Conservation (phyloP, 192 early-diverging fungal genomes). For the Bifiguratus adelaidae region DNA sequence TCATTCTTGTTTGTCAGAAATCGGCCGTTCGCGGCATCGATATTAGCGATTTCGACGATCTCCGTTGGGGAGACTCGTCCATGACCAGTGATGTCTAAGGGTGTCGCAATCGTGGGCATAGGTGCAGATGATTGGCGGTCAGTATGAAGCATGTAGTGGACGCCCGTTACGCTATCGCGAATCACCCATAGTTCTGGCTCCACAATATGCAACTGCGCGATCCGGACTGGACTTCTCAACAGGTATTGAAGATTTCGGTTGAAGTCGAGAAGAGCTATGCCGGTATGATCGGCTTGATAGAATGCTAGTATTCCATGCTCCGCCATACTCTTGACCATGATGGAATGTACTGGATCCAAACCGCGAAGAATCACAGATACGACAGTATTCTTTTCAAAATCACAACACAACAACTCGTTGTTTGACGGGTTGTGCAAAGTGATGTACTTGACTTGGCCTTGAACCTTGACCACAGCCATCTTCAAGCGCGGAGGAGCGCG, state of each 20-base stretch:
- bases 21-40: background rate
- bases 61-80: background rate
- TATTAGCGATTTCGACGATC: background rate
- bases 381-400: conserved; percentile 34
- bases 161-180: conserved; percentile 24
- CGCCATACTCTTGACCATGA: conserved; percentile 28
- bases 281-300: conserved; percentile 36
- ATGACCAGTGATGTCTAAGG: background rate
- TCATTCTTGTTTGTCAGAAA: conserved; percentile 9
- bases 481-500: conserved; percentile 36
- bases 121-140: too few species aligned
- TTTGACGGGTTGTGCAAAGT: conserved; percentile 49
- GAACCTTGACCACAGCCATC: conserved; percentile 26
- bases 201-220: conserved; percentile 24
- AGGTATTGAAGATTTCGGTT: conserved; percentile 35
- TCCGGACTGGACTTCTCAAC: conserved; percentile 32
- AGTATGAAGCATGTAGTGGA: conserved; percentile 22
- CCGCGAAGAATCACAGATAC: conserved; percentile 25
- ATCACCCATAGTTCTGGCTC: conserved; percentile 34
- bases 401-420: conserved; percentile 41
- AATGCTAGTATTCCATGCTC: conserved; percentile 32
- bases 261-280: conserved; percentile 39
- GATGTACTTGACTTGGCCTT: conserved; percentile 23
- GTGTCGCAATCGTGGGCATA: too few species aligned
- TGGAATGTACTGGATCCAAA: conserved; percentile 26